Evolutionary conservation across 768 basidiomycete genomes (phyloP), one percentile per base, ranked within the genome.

Genomic region (Mycena capillaripes): DNA sequence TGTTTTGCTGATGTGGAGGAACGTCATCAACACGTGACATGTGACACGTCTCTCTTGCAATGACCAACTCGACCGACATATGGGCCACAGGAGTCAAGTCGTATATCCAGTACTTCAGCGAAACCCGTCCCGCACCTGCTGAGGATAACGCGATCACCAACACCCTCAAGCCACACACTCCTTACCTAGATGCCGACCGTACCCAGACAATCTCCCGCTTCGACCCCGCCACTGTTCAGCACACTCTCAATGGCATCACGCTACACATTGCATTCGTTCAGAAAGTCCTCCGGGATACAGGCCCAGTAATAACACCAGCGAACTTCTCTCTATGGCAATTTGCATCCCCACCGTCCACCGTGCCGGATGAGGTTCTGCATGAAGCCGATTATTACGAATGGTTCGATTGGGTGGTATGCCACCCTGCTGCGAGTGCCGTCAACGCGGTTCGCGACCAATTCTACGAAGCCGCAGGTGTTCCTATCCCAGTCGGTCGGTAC

Each of bases 401-500:
- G 65, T 8, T 66, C 21, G 30, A 10, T 57, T 66, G 65, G 55
- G 23, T 19, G 12, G 11, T 66, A 34, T 66, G 30, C 65, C 3
- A 25, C 40, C 66, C 65, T 48, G 65, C 65, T 36, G 65, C 65
- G 42, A 57, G 30, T 32, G 66, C 42, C 46, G 66, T 67, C 57
- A 67, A 59, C 36, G 66, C 66, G 50, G 58, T 69, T 38, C 50
- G 59, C 48, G 67, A 69, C 38, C 17, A 60, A 53, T 36, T 69
- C 50, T 60, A 61, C 40, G 12, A n/a, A 50, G 19, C 2, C 12
- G 58, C 67, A 67, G 16, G 25, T 12, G 30, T 27, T 19, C 11
- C 48, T 42, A 30, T 68, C 34, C 67, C 48, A 19, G 36, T 36
- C 27, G 29, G 46, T 52, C 48, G 48, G 6, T 23, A 48, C 34